Evolutionary conservation across 176 grass and related monocot genomes (phyloP), one percentile per base, ranked within the genome.

Genomic region (Avena atlantica): DNA sequence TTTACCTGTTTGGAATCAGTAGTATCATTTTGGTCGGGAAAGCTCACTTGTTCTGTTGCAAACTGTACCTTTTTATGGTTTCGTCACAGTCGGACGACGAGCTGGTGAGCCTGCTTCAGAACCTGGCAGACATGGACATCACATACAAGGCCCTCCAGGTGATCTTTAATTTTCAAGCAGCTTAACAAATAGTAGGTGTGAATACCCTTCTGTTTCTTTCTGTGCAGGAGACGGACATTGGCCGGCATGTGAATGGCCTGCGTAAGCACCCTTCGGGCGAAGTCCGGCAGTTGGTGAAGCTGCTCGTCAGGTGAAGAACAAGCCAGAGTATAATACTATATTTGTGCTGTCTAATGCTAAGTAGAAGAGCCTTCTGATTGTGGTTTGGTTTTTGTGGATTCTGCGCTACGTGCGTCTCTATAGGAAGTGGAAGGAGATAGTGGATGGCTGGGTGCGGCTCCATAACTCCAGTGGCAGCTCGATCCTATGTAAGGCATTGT

Each of bases 351-450:
- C 15, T 72, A 83, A 9, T 63, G 58, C 17, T 8, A 29, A 47
- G 40, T n/a, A 10, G 40, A 48, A 59, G 20, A 52, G 16, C 50
- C 24, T 78, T 81, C 68, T 84, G 48, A 58, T 36, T n/a, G 17
- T 79, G 27, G 20, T 66, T 81, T 85, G 58, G 27, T 83, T 48
- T 80, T 23, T 40, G 34, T 75, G 27, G 1, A 61, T 86, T 51
- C 57, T 60, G 50, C 29, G 27, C 76, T 88, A 21, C 77, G 6
- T 65, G 57, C 10, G 12, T 12, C 16, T 27, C 7, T 78, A 25
- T 69, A 98, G 96, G 74, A 98, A 95, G 83, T 98, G 96, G 96
- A 98, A 98, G 78, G 83, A 92, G 56, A 82, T 92, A 19, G 86
- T 95, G 25, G 90, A 93, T 7, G 88, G 89, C 25, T 95, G 89